Evolutionary conservation across 805 yeast species (phyloP).

Genomic region (Zygosaccharomyces siamensis): DNA sequence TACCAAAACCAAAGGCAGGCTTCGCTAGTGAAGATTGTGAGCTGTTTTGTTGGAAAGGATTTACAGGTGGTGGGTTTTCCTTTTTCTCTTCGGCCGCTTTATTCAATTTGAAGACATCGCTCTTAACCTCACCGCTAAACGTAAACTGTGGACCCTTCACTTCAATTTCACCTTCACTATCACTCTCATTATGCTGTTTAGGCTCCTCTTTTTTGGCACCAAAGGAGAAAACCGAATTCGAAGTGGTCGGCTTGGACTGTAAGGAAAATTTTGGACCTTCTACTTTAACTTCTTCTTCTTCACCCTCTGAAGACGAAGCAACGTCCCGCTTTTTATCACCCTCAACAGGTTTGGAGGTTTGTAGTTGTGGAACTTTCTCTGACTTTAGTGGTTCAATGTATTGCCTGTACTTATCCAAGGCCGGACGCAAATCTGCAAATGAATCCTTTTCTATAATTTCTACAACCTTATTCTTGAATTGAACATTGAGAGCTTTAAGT

Average conservation of each 20-base stretch:
- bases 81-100: constrained; percentile 9
- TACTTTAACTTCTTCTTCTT: constrained; percentile 59
- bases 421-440: constrained; percentile 50
- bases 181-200: constrained; percentile 26
- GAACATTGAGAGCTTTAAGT: constrained; percentile 61
- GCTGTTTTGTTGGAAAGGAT: neutral
- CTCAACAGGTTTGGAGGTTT: neutral
- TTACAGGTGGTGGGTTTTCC: neutral
- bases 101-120: constrained; percentile 36
- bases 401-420: constrained; percentile 53
- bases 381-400: constrained; percentile 32
- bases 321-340: constrained; percentile 11
- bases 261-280: constrained; percentile 68
- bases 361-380: constrained; percentile 6
- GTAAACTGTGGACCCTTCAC: constrained; percentile 41
- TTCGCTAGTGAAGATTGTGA: neutral
- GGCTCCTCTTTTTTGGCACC: constrained; percentile 24
- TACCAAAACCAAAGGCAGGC: constrained; percentile 19
- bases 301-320: constrained; percentile 43
- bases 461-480: constrained; percentile 48
- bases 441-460: constrained; percentile 42
- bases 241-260: constrained; percentile 43
- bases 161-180: constrained; percentile 30
- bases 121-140: constrained; percentile 33
- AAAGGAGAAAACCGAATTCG: constrained; percentile 48